Percentiles rank a stretch among this genome's conserved stretches.
phyloP scores from a whole-genome alignment of 2,329 filamentous ascomycete species.

The Pseudogymnoascus sp. region DNA sequence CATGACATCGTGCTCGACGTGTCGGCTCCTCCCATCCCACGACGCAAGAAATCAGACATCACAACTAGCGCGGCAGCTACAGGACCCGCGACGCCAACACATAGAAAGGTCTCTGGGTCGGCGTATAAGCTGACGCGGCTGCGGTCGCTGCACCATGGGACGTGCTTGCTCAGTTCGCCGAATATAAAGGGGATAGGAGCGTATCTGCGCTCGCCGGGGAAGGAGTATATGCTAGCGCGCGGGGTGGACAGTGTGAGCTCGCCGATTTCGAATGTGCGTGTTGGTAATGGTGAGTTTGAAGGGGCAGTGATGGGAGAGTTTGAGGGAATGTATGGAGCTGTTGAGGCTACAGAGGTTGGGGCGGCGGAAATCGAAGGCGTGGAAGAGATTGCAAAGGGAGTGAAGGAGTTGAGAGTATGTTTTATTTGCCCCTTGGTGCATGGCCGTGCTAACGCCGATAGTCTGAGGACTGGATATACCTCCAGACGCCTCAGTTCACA shows the following conservation, averaged over 20 bases:
- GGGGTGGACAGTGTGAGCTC: constrained; percentile 91
- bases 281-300: constrained; percentile 42
- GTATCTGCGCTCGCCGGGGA: constrained; percentile 71
- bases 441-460: constrained; percentile 29
- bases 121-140: constrained; percentile 85
- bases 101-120: constrained; percentile 82
- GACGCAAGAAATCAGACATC: not conserved
- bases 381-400: constrained; percentile 52
- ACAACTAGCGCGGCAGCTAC: not conserved
- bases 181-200: constrained; percentile 62
- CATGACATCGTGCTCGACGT: constrained; percentile 82
- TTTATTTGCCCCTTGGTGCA: not conserved
- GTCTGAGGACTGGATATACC: constrained; percentile 69
- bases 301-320: constrained; percentile 59
- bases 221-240: constrained; percentile 66
- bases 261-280: constrained; percentile 68
- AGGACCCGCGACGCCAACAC: constrained; percentile 19
- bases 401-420: constrained; percentile 52
- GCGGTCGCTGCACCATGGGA: constrained; percentile 85
- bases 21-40: constrained; percentile 22
- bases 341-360: constrained; percentile 29
- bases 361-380: constrained; percentile 39
- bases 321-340: constrained; percentile 51
- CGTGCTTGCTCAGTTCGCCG: constrained; percentile 71
- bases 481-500: constrained; percentile 77